Percentiles rank a stretch among this genome's conserved stretches.
phyloP scores from a whole-genome alignment of 345 rosid species.

The Odontarrhena argentea region DNA sequence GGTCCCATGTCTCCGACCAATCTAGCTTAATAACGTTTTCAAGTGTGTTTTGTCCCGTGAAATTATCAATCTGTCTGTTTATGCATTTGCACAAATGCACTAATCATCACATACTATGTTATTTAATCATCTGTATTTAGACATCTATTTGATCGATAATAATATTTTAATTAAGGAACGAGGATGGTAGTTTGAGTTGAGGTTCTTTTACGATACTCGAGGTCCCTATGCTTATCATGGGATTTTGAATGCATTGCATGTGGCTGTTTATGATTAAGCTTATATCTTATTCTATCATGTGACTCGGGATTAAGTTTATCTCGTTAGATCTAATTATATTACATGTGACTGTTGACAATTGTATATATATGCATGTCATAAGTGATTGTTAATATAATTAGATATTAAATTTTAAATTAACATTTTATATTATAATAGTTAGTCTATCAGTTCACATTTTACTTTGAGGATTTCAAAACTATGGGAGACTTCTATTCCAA shows the following conservation, averaged over 20 bases:
- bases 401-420: no score
- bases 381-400: no score
- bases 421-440: no score
- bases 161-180: background rate
- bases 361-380: no score
- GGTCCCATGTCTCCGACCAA: constrained; percentile 34
- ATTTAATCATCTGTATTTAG: constrained; percentile 28
- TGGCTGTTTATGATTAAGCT: constrained; percentile 20
- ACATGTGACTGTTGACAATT: no score
- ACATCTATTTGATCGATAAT: constrained; percentile 25
- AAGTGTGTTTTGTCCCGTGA: constrained; percentile 23
- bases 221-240: constrained; percentile 31
- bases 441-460: no score
- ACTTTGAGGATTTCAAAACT: no score
- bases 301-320: no score
- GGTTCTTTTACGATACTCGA: constrained; percentile 30
- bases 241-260: constrained; percentile 39
- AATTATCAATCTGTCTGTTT: constrained; percentile 26
- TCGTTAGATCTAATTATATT: no score
- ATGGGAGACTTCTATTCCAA: no score
- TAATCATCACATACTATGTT: constrained; percentile 16
- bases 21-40: constrained; percentile 25
- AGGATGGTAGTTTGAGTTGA: constrained; percentile 22
- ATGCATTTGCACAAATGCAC: constrained; percentile 23
- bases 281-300: constrained; percentile 15